Evolutionary conservation across 768 basidiomycete species (phyloP), one percentile per base, ranked within the genome.

Genomic region (Fomitopsis serialis): DNA sequence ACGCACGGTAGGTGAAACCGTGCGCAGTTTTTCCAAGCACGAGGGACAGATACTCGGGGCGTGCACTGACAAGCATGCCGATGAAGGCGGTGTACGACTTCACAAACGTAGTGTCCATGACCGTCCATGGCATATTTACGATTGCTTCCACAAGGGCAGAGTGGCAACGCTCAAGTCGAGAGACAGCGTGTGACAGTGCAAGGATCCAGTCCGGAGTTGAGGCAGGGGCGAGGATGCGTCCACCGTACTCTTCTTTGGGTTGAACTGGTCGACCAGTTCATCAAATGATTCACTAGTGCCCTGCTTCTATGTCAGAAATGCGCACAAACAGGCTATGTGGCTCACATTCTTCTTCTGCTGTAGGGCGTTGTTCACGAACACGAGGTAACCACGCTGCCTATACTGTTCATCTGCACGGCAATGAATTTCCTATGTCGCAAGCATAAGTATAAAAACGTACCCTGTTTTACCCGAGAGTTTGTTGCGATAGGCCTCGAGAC

Each of bases 121-220:
- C 89, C 15, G 89, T 86, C 97, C 97, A 99, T 12, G 93, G 92
- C 63, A 98, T 77, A 56, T 78, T 78, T 42, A 98, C 76, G 54
- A 98, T 81, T 13, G 94, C 92, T 56, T 94, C 83, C 35, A 98
- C 86, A 27, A 99, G 81, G 0, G 82, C 66, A 15, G 84, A 74
- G 65, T 98, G 95, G 9, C 79, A 75, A 46, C 83, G 83, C 60
- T 93, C 94, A 29, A 99, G 76, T 40, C 91, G 81, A 23, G 93
- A 95, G 51, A 98, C 92, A 55, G 93, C 90, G 63, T 98, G 92
- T 0, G 92, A 89, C 24, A 99, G 78, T 0, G 93, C 91, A 27
- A 84, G 76, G 27, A 99, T 78, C 89, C 90, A 94, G 5, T 84
- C 72, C 87, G 82, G 44, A 95, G 70, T 58, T 91, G 82, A 49